Conservation (phyloP, 2,329 filamentous ascomycete species). For the Exophiala sp. region DNA sequence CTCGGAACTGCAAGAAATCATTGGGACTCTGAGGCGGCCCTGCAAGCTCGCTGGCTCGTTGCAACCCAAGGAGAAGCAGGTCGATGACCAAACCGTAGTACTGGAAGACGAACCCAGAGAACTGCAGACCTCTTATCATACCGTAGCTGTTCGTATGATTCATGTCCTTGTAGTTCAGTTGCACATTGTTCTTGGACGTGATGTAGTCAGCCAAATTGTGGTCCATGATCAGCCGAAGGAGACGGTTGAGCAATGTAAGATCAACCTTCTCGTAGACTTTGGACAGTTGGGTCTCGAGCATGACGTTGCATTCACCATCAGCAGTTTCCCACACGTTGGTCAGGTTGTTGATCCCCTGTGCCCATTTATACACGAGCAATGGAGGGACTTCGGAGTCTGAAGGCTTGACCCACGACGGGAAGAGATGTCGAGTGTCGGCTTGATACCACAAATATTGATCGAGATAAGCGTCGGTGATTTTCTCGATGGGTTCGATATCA, state of each 20-base stretch:
- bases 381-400: slow-evolving; percentile 97
- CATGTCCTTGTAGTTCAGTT: slow-evolving; percentile 99
- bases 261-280: slow-evolving; percentile 99
- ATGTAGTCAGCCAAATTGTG: slow-evolving; percentile 99
- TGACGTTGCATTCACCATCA: slow-evolving; percentile 94
- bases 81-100: slow-evolving; percentile 96
- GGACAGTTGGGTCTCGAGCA: slow-evolving; percentile 97
- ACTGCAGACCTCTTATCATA: slow-evolving; percentile 95
- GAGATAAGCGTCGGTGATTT: slow-evolving; percentile 97
- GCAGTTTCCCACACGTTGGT: slow-evolving; percentile 90
- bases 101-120: slow-evolving; percentile 98
- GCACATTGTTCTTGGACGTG: slow-evolving; percentile 98
- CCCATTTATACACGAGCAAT: slow-evolving; percentile 95
- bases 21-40: slow-evolving; percentile 90
- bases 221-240: slow-evolving; percentile 95
- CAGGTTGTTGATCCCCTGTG: slow-evolving; percentile 97
- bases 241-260: slow-evolving; percentile 85
- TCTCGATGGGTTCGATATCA: slow-evolving; percentile 97
- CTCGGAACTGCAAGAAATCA: slow-evolving; percentile 94
- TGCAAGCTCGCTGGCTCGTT: slow-evolving; percentile 96
- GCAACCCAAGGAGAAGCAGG: slow-evolving; percentile 80
- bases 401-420: slow-evolving; percentile 98
- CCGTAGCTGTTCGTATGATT: slow-evolving; percentile 99
- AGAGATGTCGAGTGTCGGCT: slow-evolving; percentile 91
- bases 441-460: slow-evolving; percentile 99